Conservation (phyloP, 2,329 filamentous ascomycete species). For the Lasiodiplodia citricola region DNA sequence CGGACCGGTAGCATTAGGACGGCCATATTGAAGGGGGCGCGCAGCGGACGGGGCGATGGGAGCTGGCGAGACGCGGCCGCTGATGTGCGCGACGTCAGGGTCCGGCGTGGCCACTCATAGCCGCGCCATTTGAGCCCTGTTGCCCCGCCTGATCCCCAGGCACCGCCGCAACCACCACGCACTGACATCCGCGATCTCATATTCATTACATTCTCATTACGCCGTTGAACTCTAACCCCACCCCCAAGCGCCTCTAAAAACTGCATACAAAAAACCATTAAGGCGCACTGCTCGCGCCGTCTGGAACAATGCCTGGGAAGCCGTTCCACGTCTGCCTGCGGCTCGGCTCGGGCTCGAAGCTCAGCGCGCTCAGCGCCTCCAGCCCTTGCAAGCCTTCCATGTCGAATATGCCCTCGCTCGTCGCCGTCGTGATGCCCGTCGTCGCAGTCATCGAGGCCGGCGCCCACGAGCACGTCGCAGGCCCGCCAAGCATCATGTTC, state of each 20-base stretch:
- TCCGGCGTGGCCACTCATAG: too few species aligned
- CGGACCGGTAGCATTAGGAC: neutral
- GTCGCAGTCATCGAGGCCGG: slow-evolving; percentile 16
- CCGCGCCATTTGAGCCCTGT: too few species aligned
- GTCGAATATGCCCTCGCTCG: slow-evolving; percentile 6
- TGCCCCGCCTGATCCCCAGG: neutral
- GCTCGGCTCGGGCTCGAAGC: neutral
- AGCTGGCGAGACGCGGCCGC: neutral
- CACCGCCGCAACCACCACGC: neutral
- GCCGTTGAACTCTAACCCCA: neutral
- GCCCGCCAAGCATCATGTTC: slow-evolving; percentile 25
- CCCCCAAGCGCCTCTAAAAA: neutral
- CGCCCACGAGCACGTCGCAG: slow-evolving; percentile 6
- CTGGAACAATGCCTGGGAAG: neutral
- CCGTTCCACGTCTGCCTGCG: slow-evolving; percentile 25
- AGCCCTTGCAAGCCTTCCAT: slow-evolving; percentile 17
- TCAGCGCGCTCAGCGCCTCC: slow-evolving; percentile 14
- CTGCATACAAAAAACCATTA: neutral
- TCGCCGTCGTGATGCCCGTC: neutral
- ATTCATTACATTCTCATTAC: neutral
- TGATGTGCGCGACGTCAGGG: neutral
- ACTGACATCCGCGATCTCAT: neutral
- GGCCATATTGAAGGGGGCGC: neutral
- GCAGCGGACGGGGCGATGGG: neutral
- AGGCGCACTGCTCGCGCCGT: slow-evolving; percentile 3